Evolutionary conservation across 2,329 filamentous ascomycete species (phyloP).

Genomic region (Aspergillus quadricinctus): DNA sequence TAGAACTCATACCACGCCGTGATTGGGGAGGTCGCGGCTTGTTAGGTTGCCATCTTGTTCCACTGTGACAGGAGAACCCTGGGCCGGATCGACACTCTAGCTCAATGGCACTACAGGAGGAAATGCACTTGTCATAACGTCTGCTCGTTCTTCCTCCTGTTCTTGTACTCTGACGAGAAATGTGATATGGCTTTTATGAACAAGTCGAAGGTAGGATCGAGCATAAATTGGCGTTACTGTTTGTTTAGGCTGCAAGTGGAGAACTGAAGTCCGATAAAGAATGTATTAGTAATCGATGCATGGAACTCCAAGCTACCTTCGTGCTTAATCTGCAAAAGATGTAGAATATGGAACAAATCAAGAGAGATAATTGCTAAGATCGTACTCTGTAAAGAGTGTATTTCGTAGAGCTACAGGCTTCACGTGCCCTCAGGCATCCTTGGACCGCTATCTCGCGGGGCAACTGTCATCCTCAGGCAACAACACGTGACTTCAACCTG

Average conservation of each 20-base stretch:
- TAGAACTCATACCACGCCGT: constrained; percentile 70
- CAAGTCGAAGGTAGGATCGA: constrained; percentile 1
- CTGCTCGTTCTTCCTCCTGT: background rate
- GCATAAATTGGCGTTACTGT: constrained; percentile 8
- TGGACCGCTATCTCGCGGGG: constrained; percentile 11
- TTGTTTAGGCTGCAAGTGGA: constrained; percentile 1
- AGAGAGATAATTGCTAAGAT: background rate
- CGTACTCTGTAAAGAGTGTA: background rate
- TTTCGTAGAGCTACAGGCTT: background rate
- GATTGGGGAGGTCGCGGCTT: constrained; percentile 89
- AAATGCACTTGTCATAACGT: background rate
- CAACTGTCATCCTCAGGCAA: constrained; percentile 17
- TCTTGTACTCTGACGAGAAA: constrained; percentile 11
- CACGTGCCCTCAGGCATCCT: background rate
- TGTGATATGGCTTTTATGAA: constrained; percentile 15
- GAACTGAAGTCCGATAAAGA: background rate
- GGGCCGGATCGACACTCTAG: constrained; percentile 1
- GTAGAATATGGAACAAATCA: background rate
- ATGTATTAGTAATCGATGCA: background rate
- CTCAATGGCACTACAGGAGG: background rate
- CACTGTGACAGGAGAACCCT: constrained; percentile 52
- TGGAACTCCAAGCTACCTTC: background rate
- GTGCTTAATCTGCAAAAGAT: background rate
- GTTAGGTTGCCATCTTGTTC: constrained; percentile 85
- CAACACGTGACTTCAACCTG: constrained; percentile 16